Evolutionary conservation across 352 stramenopile species (phyloP).

Genomic region (Nothophytophthora sp.): DNA sequence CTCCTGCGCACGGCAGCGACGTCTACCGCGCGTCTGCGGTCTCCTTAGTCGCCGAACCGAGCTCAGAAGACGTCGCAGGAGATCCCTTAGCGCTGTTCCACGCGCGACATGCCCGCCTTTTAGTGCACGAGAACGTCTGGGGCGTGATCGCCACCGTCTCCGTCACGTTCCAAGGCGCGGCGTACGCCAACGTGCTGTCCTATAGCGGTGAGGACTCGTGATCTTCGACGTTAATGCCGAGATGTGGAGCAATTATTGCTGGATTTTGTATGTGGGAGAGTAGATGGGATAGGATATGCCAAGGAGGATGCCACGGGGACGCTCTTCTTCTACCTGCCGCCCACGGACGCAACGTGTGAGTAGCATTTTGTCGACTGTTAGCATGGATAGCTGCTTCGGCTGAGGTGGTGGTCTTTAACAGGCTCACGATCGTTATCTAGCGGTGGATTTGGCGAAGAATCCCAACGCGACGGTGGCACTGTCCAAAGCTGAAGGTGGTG

Average conservation of each 20-base stretch:
- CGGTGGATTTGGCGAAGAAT: slow-evolving; percentile 50
- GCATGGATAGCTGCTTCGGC: neutral
- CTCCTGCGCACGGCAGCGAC: neutral
- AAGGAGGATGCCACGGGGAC: slow-evolving; percentile 52
- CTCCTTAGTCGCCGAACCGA: neutral
- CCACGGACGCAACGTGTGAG: slow-evolving; percentile 35
- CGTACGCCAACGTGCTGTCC: slow-evolving; percentile 59
- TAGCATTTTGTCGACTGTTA: neutral
- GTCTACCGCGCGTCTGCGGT: slow-evolving; percentile 16
- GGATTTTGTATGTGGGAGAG: too few species aligned
- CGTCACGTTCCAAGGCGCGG: slow-evolving; percentile 42
- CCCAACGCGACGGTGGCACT: slow-evolving; percentile 54
- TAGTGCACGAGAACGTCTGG: slow-evolving; percentile 67
- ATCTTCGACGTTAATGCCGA: neutral
- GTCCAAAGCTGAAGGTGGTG: slow-evolving; percentile 50
- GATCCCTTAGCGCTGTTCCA: slow-evolving; percentile 19
- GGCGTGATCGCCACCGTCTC: slow-evolving; percentile 63
- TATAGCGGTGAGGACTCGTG: slow-evolving; percentile 48
- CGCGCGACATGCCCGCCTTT: slow-evolving; percentile 47
- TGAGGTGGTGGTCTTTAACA: neutral
- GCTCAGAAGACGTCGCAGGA: neutral
- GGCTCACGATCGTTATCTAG: slow-evolving; percentile 4
- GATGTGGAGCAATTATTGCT: neutral
- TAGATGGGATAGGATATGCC: slow-evolving; percentile 57
- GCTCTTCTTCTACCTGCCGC: slow-evolving; percentile 70